Evolutionary conservation across 495 filamentous ascomycete genomes (phyloP), one percentile per base, ranked within the genome.

Genomic region (Hypomontagnella monticulosa): DNA sequence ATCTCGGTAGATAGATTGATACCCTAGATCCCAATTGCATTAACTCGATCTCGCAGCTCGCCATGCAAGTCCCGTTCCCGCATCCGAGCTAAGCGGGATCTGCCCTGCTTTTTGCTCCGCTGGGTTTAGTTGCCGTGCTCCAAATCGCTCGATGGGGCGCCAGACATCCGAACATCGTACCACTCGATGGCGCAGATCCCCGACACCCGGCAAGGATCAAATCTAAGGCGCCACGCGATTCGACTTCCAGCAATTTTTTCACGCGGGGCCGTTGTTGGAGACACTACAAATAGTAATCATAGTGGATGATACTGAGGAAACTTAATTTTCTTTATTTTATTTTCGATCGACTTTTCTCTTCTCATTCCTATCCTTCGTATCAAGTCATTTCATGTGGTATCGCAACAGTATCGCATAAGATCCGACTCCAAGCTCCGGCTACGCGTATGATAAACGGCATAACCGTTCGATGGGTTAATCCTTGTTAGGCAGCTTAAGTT

Each of bases 1-100:
- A 55, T 59, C 58, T 68, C 65, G 65, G 66, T 68, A 68, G 55
- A 63, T 68, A 36, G 43, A 44, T 7, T 57, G 57, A 62, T 67
- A 67, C 63, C 63, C 63, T 47, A 57, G 20, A 43, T 48, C 23
- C 23, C 23, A 51, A 51, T 51, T 36, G 27, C 34, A 27, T 38
- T 38, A 27, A 38, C 9, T 12, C 10, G 36, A 38, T 38, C 36
- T 38, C 36, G n/a, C 9, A 38, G 36, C 36, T 3, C 11, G n/a
- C 36, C n/a, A 38, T 38, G 36, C 30, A 50, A 36, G 32, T 50
- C 47, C 47, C 47, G 47, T 36, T 50, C 32, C 47, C 47, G 47
- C 15, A 50, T 50, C 15, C 30, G 47, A 50, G 47, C 47, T 50
- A 50, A 32, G 44, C 20, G 23, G 47, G 47, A 50, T 50, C 47